phyloP scores from a whole-genome alignment of 257 asterid species.

The Fraxinus americana region DNA sequence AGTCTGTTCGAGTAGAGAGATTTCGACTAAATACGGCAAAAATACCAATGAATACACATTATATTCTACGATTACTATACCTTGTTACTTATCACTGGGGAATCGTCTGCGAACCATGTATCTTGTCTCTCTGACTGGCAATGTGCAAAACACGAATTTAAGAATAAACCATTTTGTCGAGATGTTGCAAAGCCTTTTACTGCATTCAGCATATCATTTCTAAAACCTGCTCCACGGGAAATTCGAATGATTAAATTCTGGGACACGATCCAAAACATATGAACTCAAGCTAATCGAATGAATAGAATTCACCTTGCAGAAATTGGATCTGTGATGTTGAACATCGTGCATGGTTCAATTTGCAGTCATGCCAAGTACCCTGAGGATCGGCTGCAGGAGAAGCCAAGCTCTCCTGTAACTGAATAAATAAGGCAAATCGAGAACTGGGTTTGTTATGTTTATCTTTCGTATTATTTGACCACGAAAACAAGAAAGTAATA shows the following conservation, averaged over 20 bases:
- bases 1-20: too few relatives aligned
- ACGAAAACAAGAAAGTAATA: background rate
- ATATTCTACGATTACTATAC: slow-evolving; percentile 32
- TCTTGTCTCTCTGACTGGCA: slow-evolving; percentile 98
- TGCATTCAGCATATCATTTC: slow-evolving; percentile 65
- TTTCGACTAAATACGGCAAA: too few relatives aligned
- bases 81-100: slow-evolving; percentile 69
- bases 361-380: slow-evolving; percentile 65
- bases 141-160: slow-evolving; percentile 95
- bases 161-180: slow-evolving; percentile 62
- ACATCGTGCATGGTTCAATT: slow-evolving; percentile 45
- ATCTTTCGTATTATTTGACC: background rate
- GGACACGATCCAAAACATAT: background rate
- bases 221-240: slow-evolving; percentile 51
- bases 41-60: background rate
- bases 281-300: slow-evolving; percentile 13
- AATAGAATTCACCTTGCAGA: slow-evolving; percentile 56
- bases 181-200: slow-evolving; percentile 47
- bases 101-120: slow-evolving; percentile 80
- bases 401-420: slow-evolving; percentile 78
- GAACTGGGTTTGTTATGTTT: background rate
- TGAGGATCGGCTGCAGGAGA: slow-evolving; percentile 67
- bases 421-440: slow-evolving; percentile 14
- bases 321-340: slow-evolving; percentile 57
- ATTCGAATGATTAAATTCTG: slow-evolving; percentile 4